These are phyloP conservation scores for Tuber calosporum DNA, from an alignment of 495 filamentous ascomycete species.

Conservation along the genomic window DNA sequence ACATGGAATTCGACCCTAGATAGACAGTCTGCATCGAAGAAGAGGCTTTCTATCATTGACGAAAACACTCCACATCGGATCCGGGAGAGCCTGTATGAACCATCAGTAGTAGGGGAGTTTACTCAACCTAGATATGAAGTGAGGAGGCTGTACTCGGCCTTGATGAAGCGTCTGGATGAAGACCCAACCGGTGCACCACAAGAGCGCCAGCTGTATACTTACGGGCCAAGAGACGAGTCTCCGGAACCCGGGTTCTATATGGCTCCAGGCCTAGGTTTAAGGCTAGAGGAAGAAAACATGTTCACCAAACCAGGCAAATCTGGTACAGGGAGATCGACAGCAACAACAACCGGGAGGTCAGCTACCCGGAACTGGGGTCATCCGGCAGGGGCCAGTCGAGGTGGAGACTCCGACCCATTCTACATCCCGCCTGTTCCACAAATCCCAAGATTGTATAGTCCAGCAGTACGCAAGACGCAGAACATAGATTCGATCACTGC, in stretches of 20 bases:
- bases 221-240: conserved; percentile 19
- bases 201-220: conserved; percentile 21
- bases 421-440: conserved; percentile 18
- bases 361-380: not conserved
- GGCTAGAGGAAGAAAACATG: conserved; percentile 37
- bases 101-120: conserved; percentile 15
- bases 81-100: conserved; percentile 28
- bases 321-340: conserved; percentile 17
- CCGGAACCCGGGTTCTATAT: conserved; percentile 22
- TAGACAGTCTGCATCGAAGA: conserved; percentile 16
- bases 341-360: conserved; percentile 24
- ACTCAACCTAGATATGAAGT: conserved; percentile 30
- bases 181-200: conserved; percentile 19
- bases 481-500: conserved; percentile 1
- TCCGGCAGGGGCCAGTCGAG: conserved; percentile 23
- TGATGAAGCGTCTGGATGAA: conserved; percentile 35
- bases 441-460: conserved; percentile 14
- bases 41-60: conserved; percentile 33
- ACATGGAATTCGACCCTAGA: conserved; percentile 36
- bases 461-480: conserved; percentile 9
- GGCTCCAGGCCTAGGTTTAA: conserved; percentile 36
- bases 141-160: conserved; percentile 37
- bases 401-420: conserved; percentile 12
- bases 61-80: conserved; percentile 28
- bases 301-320: conserved; percentile 31